Evolutionary conservation across 2,329 filamentous ascomycete species (phyloP).

Genomic region (Pseudogymnoascus sp.): DNA sequence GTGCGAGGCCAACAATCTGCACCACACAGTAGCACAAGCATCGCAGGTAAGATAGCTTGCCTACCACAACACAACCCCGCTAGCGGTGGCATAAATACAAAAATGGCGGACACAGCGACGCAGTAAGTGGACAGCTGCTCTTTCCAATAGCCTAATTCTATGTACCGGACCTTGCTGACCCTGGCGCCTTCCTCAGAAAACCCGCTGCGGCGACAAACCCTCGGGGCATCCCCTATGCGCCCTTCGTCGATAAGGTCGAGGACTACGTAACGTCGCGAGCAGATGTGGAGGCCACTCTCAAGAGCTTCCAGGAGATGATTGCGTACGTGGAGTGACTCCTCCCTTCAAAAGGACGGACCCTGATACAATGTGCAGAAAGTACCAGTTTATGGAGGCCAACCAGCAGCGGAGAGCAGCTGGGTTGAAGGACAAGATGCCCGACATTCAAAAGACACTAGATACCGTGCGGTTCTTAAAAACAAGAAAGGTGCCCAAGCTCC

Average conservation of each 20-base stretch:
- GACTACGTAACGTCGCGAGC: conserved; percentile 73
- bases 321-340: conserved; percentile 46
- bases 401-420: conserved; percentile 74
- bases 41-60: neutral
- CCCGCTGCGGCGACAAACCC: conserved; percentile 60
- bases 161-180: conserved; percentile 11
- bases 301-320: conserved; percentile 89
- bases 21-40: neutral
- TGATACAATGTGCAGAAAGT: conserved; percentile 59
- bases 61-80: neutral
- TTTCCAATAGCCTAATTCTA: neutral
- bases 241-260: conserved; percentile 81
- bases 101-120: conserved; percentile 23
- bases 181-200: conserved; percentile 28
- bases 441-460: conserved; percentile 92
- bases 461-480: conserved; percentile 79
- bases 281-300: conserved; percentile 72
- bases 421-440: conserved; percentile 88
- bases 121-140: conserved; percentile 18
- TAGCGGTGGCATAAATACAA: neutral
- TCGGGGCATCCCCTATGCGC: conserved; percentile 73
- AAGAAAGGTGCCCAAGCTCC: conserved; percentile 49
- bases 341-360: neutral
- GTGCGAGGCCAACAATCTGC: neutral
- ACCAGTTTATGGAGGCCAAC: conserved; percentile 98